phyloP scores from a whole-genome alignment of 2,329 filamentous ascomycete genomes.

The Coleophoma crateriformis region DNA sequence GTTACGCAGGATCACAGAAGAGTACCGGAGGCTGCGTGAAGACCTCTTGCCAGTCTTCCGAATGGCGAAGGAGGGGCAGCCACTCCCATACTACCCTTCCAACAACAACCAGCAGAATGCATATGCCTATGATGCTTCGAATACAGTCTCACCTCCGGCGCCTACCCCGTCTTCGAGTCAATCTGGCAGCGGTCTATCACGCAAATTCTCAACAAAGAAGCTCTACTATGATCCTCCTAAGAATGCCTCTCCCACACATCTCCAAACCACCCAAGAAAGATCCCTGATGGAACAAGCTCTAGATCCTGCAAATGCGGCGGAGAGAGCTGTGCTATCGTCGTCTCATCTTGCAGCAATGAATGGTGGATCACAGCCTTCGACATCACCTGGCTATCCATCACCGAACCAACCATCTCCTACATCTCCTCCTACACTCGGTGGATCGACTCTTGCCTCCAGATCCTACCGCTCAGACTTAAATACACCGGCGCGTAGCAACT shows the following conservation, averaged over 20 bases:
- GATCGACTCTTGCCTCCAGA: constrained; percentile 48
- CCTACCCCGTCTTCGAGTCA: constrained; percentile 48
- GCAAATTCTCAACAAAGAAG: constrained; percentile 73
- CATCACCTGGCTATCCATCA: constrained; percentile 52
- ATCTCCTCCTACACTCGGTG: constrained; percentile 45
- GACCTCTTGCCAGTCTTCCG: constrained; percentile 88
- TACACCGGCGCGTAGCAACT: constrained; percentile 48
- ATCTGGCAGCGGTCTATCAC: constrained; percentile 52
- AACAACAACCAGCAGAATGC: constrained; percentile 20
- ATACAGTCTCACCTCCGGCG: constrained; percentile 48
- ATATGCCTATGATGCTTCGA: constrained; percentile 44
- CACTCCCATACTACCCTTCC: constrained; percentile 54
- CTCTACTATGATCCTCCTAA: constrained; percentile 69
- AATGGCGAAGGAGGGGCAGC: constrained; percentile 87
- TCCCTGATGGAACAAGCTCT: constrained; percentile 58
- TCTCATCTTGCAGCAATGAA: constrained; percentile 68
- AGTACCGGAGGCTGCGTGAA: constrained; percentile 83
- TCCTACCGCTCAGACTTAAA: constrained; percentile 54
- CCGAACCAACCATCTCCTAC: constrained; percentile 67
- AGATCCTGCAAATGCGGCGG: constrained; percentile 64
- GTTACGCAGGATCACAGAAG: constrained; percentile 75
- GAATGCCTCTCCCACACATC: constrained; percentile 67
- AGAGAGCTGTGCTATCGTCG: constrained; percentile 61
- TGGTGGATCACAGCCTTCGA: constrained; percentile 47
- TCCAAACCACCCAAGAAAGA: constrained; percentile 63